Conservation (phyloP, 1,284 basidiomycete genomes). For the Cutaneotrichosporon cyanovorans region DNA sequence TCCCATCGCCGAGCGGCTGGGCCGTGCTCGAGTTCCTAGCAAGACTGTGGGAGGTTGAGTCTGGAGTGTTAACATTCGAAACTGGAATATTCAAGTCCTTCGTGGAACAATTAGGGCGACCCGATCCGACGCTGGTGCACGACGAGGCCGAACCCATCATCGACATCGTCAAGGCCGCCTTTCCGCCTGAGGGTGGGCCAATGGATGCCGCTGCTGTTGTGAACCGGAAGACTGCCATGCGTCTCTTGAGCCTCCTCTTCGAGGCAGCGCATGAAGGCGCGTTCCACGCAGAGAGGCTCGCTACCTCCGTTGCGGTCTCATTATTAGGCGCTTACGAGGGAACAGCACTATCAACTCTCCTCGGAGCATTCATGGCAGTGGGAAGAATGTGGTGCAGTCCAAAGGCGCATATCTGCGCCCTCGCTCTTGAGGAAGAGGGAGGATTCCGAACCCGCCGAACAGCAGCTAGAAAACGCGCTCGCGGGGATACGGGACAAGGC, state of each 20-base stretch:
- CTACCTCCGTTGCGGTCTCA: slow-evolving; percentile 12
- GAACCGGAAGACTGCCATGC: slow-evolving; percentile 2
- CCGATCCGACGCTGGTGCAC: slow-evolving; percentile 11
- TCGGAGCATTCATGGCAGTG: not conserved
- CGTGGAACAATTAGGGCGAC: slow-evolving; percentile 19
- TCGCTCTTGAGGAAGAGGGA: not conserved
- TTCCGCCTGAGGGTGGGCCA: not conserved
- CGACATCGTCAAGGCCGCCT: slow-evolving; percentile 11
- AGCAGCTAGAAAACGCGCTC: too few species aligned
- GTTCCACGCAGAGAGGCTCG: slow-evolving; percentile 21
- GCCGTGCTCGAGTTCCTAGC: slow-evolving; percentile 26
- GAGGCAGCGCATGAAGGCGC: slow-evolving; percentile 7
- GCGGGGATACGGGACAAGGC: too few species aligned
- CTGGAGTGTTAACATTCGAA: slow-evolving; percentile 1
- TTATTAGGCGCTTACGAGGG: slow-evolving; percentile 11
- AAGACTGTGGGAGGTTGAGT: slow-evolving; percentile 22
- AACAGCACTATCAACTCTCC: not conserved
- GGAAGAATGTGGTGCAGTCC: too few species aligned
- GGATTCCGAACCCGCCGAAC: too few species aligned
- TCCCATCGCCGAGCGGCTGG: slow-evolving; percentile 19
- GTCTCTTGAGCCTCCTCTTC: slow-evolving; percentile 19
- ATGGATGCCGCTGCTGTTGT: not conserved
- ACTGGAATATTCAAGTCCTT: slow-evolving; percentile 18
- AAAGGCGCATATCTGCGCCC: not conserved
- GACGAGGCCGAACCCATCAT: slow-evolving; percentile 20